These are phyloP conservation scores for Paraleonurus japonicus DNA, from an alignment of 257 asterid genomes.

Conservation along the genomic window DNA sequence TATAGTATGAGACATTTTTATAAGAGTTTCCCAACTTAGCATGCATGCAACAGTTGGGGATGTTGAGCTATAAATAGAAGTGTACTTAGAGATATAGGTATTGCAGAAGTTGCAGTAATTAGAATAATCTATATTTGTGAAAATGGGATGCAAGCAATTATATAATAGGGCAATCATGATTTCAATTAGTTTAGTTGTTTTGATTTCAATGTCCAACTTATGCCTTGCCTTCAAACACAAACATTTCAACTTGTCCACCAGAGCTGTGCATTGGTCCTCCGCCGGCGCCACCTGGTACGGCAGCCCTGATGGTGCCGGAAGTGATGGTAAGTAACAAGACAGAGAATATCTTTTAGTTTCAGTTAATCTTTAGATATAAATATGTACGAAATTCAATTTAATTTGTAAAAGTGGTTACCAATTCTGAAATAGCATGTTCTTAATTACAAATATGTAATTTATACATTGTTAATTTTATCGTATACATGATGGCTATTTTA, in stretches of 20 bases:
- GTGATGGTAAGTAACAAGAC: constrained; percentile 42
- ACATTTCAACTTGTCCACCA: constrained; percentile 36
- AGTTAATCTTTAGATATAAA: too few species aligned
- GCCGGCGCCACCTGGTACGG: constrained; percentile 85
- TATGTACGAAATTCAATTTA: too few species aligned
- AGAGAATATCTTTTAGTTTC: too few species aligned
- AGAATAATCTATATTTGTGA: background rate
- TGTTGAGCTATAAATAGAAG: constrained; percentile 24
- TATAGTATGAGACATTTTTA: too few species aligned
- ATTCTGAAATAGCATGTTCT: too few species aligned
- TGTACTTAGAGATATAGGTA: background rate
- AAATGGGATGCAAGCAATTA: background rate
- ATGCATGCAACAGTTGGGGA: background rate
- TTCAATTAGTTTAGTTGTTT: constrained; percentile 7
- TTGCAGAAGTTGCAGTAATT: background rate
- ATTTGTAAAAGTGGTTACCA: too few species aligned
- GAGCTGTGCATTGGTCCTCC: constrained; percentile 36
- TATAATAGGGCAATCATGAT: constrained; percentile 13
- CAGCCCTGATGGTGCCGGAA: constrained; percentile 68
- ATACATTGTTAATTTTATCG: too few species aligned
- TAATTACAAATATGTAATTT: too few species aligned
- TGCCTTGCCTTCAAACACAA: constrained; percentile 36
- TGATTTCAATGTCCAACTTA: constrained; percentile 24
- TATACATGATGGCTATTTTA: too few species aligned
- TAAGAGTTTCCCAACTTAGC: too few species aligned